Evolutionary conservation across 805 yeast species (phyloP).

Genomic region (Yamadazyma ubonensis): DNA sequence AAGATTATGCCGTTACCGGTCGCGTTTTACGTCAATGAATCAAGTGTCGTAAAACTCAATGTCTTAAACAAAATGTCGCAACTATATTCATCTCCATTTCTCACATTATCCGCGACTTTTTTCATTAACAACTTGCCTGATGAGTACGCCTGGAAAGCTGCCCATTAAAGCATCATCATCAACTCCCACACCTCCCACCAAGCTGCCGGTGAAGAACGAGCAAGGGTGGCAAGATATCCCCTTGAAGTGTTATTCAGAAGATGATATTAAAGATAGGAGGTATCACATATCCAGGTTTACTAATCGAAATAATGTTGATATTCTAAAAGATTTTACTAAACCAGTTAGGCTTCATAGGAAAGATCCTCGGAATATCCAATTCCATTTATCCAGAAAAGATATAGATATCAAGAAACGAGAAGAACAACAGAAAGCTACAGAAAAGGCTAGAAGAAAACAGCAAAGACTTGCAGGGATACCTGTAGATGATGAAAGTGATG

Average conservation of each 20-base stretch:
- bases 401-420: constrained; percentile 54
- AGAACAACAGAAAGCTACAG: constrained; percentile 27
- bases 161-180: constrained; percentile 5
- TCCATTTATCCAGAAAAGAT: constrained; percentile 76
- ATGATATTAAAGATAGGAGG: constrained; percentile 70
- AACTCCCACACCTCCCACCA: constrained; percentile 1
- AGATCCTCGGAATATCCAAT: constrained; percentile 89
- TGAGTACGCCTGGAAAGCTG: constrained; percentile 1
- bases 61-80: not conserved
- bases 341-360: constrained; percentile 91
- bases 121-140: no score
- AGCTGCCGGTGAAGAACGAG: constrained; percentile 9
- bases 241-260: constrained; percentile 67
- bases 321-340: constrained; percentile 63
- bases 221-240: constrained; percentile 53
- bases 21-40: no score
- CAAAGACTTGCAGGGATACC: constrained; percentile 18
- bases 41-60: no score
- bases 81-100: not conserved
- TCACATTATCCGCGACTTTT: not conserved
- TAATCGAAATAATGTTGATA: constrained; percentile 68
- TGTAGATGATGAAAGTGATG: constrained; percentile 20
- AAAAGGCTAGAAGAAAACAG: constrained; percentile 20
- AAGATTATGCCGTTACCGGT: constrained; percentile 3
- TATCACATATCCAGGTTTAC: constrained; percentile 83